phyloP scores from a whole-genome alignment of 1,284 basidiomycete genomes.

The Malassezia psittaci region DNA sequence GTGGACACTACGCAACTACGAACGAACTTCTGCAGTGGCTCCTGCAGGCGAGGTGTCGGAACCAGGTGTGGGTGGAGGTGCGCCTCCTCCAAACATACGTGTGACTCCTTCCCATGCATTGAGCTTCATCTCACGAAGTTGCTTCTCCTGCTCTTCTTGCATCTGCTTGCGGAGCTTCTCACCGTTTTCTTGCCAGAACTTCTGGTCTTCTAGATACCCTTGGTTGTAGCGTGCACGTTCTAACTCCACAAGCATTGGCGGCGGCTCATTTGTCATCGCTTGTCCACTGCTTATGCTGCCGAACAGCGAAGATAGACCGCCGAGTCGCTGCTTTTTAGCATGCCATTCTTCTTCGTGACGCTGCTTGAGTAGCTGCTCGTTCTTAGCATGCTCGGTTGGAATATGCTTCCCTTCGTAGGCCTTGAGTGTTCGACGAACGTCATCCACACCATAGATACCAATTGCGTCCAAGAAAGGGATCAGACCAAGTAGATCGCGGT shows the following conservation, averaged over 20 bases:
- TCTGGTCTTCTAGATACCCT: conserved; percentile 74
- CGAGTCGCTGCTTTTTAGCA: conserved; percentile 51
- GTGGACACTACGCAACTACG: no score
- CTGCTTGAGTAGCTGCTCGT: conserved; percentile 60
- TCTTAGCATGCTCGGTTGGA: conserved; percentile 77
- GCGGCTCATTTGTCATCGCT: conserved; percentile 9
- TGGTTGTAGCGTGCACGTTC: conserved; percentile 77
- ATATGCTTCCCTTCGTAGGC: conserved; percentile 81
- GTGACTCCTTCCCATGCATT: conserved; percentile 38
- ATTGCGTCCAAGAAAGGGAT: conserved; percentile 83
- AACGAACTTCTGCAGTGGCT: no score
- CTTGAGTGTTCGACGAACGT: conserved; percentile 75
- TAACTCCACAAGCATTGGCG: conserved; percentile 70
- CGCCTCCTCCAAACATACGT: conserved; percentile 11
- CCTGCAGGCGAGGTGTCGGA: background rate
- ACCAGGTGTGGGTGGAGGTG: background rate
- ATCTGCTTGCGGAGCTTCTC: conserved; percentile 67
- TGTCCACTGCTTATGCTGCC: conserved; percentile 49
- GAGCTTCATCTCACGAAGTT: conserved; percentile 53
- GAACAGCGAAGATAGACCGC: conserved; percentile 57
- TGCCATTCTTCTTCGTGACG: conserved; percentile 71
- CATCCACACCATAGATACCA: conserved; percentile 51
- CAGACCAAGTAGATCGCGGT: conserved; percentile 69
- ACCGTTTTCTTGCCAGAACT: conserved; percentile 72
- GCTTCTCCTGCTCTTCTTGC: conserved; percentile 70